phyloP scores from a whole-genome alignment of 1,139 yeast genomes.

The Yamadazyma dushanensis region DNA sequence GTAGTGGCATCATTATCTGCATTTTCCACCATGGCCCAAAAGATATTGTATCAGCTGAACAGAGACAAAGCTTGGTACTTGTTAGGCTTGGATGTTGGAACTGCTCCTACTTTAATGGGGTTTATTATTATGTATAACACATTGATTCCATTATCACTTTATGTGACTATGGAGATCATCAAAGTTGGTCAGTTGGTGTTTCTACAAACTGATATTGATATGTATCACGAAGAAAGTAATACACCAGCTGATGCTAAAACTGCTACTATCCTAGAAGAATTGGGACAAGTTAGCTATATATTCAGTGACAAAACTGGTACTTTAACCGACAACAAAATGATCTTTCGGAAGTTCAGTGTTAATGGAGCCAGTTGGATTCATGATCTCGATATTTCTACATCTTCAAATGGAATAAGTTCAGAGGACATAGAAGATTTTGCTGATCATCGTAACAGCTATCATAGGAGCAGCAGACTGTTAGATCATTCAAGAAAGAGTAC shows the following conservation, averaged over 20 bases:
- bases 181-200: constrained; percentile 81
- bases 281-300: constrained; percentile 93
- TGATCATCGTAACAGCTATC: background rate
- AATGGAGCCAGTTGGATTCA: constrained; percentile 92
- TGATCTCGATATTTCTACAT: constrained; percentile 65
- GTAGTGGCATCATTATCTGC: constrained; percentile 75
- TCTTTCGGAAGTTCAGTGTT: constrained; percentile 78
- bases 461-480: background rate
- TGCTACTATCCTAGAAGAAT: constrained; percentile 91
- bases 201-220: constrained; percentile 87
- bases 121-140: constrained; percentile 97
- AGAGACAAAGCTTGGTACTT: constrained; percentile 72
- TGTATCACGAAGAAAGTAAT: constrained; percentile 82
- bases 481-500: constrained; percentile 26
- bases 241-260: constrained; percentile 96
- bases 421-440: background rate
- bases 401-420: too few relatives aligned
- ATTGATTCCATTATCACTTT: constrained; percentile 88
- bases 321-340: constrained; percentile 86
- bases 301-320: constrained; percentile 98
- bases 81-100: constrained; percentile 72
- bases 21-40: constrained; percentile 80
- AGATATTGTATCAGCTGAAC: constrained; percentile 47
- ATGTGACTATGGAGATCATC: constrained; percentile 95
- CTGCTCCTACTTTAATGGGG: constrained; percentile 90